Conservation (phyloP, 169 alveolate species). For the Plasmodium ovale region DNA sequence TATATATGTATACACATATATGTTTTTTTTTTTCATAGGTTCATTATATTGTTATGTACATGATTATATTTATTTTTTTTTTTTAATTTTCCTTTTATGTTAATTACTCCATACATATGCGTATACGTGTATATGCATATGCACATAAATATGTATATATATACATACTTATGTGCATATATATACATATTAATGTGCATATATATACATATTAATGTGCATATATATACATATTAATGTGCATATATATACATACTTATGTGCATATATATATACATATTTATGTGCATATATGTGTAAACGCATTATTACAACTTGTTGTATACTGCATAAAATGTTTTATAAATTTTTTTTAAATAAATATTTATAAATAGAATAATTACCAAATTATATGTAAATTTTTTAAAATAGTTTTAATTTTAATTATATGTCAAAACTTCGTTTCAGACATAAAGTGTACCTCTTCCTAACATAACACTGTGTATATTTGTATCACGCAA, state of each 20-base stretch:
- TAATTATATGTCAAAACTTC: slow-evolving; percentile 1
- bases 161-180: neutral
- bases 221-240: neutral
- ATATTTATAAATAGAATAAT: slow-evolving; percentile 62
- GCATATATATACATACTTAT: neutral
- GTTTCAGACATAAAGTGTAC: neutral
- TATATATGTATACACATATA: slow-evolving; percentile 6
- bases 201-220: neutral
- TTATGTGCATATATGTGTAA: neutral
- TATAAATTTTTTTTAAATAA: slow-evolving; percentile 55
- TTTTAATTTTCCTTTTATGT: neutral
- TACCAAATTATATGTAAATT: slow-evolving; percentile 33
- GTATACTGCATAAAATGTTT: slow-evolving; percentile 42
- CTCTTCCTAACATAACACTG: neutral
- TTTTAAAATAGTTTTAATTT: slow-evolving; percentile 18
- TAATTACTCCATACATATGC: too few species aligned
- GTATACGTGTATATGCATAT: neutral
- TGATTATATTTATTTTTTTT: slow-evolving; percentile 14
- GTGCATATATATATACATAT: neutral
- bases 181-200: neutral
- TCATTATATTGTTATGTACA: slow-evolving; percentile 10
- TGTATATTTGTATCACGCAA: neutral
- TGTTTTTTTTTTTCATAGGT: neutral
- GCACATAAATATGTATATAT: slow-evolving; percentile 4
- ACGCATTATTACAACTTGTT: slow-evolving; percentile 9